Percentiles rank a stretch among this genome's conserved stretches.
phyloP scores from a whole-genome alignment of 2,329 filamentous ascomycete genomes.

The Sporothrix pseudoabietina region DNA sequence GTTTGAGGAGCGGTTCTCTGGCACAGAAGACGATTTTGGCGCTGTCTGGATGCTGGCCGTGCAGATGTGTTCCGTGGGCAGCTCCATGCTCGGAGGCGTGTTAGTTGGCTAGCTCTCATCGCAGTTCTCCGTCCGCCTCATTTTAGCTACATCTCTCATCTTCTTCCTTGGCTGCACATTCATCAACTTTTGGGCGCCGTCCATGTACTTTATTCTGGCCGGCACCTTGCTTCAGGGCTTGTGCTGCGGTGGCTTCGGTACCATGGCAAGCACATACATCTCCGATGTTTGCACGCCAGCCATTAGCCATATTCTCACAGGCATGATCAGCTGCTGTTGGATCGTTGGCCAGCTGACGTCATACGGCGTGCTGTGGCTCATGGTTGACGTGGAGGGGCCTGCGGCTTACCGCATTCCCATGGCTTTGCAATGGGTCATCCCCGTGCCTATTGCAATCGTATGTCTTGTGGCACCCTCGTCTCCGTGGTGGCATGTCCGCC shows the following conservation, averaged over 20 bases:
- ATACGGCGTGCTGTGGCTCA: constrained; percentile 34
- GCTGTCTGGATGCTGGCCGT: constrained; percentile 35
- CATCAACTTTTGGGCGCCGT: constrained; percentile 34
- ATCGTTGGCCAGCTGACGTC: constrained; percentile 33
- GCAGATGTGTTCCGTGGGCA: constrained; percentile 34
- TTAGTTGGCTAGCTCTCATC: constrained; percentile 35
- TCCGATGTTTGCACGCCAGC: constrained; percentile 34
- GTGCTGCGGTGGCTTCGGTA: constrained; percentile 35
- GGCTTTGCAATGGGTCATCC: constrained; percentile 34
- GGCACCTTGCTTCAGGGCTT: constrained; percentile 36
- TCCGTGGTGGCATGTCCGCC: constrained; percentile 43
- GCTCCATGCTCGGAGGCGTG: constrained; percentile 34
- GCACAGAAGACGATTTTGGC: constrained; percentile 29
- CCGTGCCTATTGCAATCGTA: constrained; percentile 31
- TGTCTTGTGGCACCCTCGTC: constrained; percentile 34
- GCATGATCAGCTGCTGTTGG: constrained; percentile 36
- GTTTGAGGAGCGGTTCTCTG: constrained; percentile 38
- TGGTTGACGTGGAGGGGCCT: constrained; percentile 30
- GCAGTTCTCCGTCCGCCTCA: constrained; percentile 25
- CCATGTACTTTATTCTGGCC: constrained; percentile 33
- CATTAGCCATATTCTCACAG: constrained; percentile 33
- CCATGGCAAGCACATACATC: constrained; percentile 35
- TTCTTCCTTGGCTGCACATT: constrained; percentile 31
- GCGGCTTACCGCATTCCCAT: constrained; percentile 35
- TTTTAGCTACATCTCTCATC: constrained; percentile 30